phyloP scores from a whole-genome alignment of 2,329 filamentous ascomycete genomes.

The Tolypocladium cylindrosporum region DNA sequence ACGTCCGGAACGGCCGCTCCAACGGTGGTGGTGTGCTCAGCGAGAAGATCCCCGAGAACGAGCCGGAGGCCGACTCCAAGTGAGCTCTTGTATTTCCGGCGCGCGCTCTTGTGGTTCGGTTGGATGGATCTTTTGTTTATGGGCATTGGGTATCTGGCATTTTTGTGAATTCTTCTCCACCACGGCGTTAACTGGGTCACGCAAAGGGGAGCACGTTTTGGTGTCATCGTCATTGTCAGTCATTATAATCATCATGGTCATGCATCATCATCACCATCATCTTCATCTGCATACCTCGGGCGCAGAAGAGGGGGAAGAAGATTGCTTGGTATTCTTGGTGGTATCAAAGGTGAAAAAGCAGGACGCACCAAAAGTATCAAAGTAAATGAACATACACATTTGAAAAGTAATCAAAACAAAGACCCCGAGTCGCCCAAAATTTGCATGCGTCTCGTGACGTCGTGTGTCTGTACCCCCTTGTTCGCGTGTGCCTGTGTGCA shows the following conservation, averaged over 20 bases:
- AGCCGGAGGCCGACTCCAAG: constrained; percentile 3
- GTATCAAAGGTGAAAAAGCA: neutral
- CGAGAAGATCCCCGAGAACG: constrained; percentile 15
- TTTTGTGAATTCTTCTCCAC: neutral
- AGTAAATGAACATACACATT: neutral
- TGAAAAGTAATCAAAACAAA: neutral
- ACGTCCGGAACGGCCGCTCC: constrained; percentile 1
- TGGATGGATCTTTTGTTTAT: neutral
- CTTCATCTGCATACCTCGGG: neutral
- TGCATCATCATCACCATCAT: neutral
- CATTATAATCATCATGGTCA: neutral
- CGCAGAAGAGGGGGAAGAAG: neutral
- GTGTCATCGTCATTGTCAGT: neutral
- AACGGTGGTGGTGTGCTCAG: constrained; percentile 11
- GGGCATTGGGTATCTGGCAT: neutral
- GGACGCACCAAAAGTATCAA: neutral
- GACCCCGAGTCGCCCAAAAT: neutral
- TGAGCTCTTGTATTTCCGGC: neutral
- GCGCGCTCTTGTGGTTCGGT: neutral
- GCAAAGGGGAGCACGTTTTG: neutral
- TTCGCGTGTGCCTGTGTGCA: neutral
- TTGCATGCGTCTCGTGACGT: neutral
- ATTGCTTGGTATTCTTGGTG: neutral
- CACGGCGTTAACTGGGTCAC: neutral
- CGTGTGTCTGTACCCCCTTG: neutral